phyloP scores from a whole-genome alignment of 345 rosid species.

The Aethionema arabicum region DNA sequence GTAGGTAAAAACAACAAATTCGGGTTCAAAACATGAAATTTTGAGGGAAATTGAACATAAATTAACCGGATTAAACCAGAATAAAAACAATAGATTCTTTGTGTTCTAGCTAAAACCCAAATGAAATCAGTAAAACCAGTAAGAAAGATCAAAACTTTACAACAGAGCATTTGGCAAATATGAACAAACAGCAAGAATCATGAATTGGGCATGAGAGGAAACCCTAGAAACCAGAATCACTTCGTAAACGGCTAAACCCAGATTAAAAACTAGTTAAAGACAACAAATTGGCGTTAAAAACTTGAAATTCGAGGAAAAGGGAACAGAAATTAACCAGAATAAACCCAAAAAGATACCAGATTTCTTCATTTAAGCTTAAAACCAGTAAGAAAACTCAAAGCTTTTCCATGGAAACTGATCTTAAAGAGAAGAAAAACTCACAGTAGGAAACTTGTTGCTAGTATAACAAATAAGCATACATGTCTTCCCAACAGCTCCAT shows the following conservation, averaged over 20 bases:
- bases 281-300: too few species aligned
- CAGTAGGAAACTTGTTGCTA: constrained; percentile 98
- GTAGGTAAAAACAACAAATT: too few species aligned
- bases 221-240: too few species aligned
- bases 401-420: constrained; percentile 4
- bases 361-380: not conserved
- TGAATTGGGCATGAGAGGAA: too few species aligned
- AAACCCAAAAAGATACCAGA: too few species aligned
- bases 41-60: too few species aligned
- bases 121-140: not conserved
- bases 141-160: too few species aligned
- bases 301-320: too few species aligned
- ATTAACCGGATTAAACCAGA: constrained; percentile 14
- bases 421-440: constrained; percentile 34
- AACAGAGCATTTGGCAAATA: too few species aligned
- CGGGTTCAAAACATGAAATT: too few species aligned
- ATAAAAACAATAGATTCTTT: not conserved
- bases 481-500: constrained; percentile 99
- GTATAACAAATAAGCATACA: constrained; percentile 99
- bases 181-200: too few species aligned
- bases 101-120: constrained; percentile 15
- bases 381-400: constrained; percentile 17
- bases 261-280: not conserved
- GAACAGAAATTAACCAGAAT: too few species aligned
- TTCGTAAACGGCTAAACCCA: not conserved